Evolutionary conservation across 169 alveolate genomes (phyloP).

Genomic region (Plasmodium malariae): DNA sequence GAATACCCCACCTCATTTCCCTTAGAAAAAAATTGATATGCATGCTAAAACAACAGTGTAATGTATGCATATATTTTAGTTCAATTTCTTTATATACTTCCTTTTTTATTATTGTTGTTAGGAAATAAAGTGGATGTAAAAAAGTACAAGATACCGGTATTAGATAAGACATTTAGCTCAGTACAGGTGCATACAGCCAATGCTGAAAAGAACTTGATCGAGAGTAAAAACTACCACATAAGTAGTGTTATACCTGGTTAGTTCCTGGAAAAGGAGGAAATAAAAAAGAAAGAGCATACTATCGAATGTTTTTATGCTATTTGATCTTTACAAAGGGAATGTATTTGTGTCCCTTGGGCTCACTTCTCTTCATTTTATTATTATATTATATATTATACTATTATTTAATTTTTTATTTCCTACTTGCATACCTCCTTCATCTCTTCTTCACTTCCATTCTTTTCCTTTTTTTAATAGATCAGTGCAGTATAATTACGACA

Average conservation of each 20-base stretch:
- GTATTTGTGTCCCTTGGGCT: no score
- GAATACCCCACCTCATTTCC: no score
- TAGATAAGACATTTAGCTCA: background rate
- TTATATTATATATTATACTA: background rate
- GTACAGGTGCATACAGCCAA: conserved; percentile 14
- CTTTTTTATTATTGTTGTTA: no score
- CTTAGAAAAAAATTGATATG: no score
- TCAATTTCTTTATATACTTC: no score
- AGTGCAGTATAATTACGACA: conserved; percentile 1
- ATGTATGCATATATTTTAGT: no score
- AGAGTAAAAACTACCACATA: conserved; percentile 24
- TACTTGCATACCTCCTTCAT: background rate
- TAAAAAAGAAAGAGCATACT: background rate
- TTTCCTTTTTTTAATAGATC: conserved; percentile 1
- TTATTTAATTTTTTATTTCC: background rate
- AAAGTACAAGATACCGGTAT: conserved; percentile 2
- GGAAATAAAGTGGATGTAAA: conserved; percentile 8
- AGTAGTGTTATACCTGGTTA: conserved; percentile 13
- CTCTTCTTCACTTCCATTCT: background rate
- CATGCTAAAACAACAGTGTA: no score
- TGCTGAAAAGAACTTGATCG: background rate
- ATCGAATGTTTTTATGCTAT: no score
- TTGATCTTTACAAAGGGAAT: no score
- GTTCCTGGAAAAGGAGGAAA: background rate
- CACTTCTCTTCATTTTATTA: no score